phyloP scores from a whole-genome alignment of 2,329 filamentous ascomycete species.

The Teratosphaeria viscida region DNA sequence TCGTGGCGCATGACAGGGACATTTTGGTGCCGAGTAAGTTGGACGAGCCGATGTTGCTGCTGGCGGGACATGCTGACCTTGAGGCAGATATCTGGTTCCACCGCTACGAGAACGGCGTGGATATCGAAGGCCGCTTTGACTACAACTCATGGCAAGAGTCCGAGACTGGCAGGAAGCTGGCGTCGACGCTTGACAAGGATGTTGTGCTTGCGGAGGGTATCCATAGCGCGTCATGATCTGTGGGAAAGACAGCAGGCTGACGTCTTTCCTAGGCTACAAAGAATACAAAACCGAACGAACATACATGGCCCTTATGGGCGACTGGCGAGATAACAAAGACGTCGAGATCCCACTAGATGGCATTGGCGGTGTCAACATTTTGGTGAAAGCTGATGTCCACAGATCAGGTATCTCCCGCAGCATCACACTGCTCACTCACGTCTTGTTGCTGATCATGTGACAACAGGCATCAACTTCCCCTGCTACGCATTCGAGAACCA shows the following conservation, averaged over 20 bases:
- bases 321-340: slow-evolving; percentile 86
- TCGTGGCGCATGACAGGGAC: slow-evolving; percentile 86
- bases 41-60: neutral
- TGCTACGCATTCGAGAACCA: slow-evolving; percentile 97
- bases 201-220: slow-evolving; percentile 78
- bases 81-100: slow-evolving; percentile 89
- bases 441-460: neutral
- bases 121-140: slow-evolving; percentile 95
- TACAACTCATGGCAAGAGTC: slow-evolving; percentile 99
- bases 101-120: slow-evolving; percentile 62
- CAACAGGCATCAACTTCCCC: slow-evolving; percentile 87
- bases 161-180: slow-evolving; percentile 66
- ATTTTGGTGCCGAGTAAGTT: slow-evolving; percentile 85
- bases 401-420: slow-evolving; percentile 59
- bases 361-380: slow-evolving; percentile 91
- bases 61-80: slow-evolving; percentile 6
- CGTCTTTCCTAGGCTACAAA: slow-evolving; percentile 58
- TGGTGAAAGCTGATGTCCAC: slow-evolving; percentile 97
- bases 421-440: neutral
- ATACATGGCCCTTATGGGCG: slow-evolving; percentile 84
- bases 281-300: slow-evolving; percentile 83
- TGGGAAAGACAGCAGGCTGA: neutral
- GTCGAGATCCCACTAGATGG: slow-evolving; percentile 88
- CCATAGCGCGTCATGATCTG: neutral
- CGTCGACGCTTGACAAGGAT: slow-evolving; percentile 64